These are phyloP conservation scores for Cutaneotrichosporon mucoides DNA, from an alignment of 1,284 basidiomycete species.

Conservation along the genomic window DNA sequence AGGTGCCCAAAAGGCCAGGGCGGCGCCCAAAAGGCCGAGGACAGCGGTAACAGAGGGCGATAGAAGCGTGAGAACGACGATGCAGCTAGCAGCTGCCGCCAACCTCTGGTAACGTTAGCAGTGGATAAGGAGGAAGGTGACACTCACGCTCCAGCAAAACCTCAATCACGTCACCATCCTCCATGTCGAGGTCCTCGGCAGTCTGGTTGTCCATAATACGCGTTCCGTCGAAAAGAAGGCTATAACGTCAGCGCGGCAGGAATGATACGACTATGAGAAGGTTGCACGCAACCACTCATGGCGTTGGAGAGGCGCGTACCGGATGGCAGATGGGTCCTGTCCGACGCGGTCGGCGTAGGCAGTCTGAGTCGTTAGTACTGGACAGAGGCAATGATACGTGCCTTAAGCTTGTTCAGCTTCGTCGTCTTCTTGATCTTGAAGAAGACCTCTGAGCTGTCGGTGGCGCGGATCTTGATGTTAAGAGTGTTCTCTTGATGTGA, in stretches of 20 bases:
- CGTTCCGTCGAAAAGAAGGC: slow-evolving; percentile 79
- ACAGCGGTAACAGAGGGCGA: background rate
- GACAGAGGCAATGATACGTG: slow-evolving; percentile 3
- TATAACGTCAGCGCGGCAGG: slow-evolving; percentile 40
- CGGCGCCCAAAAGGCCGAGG: background rate
- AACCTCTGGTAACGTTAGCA: slow-evolving; percentile 26
- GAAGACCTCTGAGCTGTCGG: slow-evolving; percentile 83
- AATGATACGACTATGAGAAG: too few relatives aligned
- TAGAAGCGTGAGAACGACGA: background rate
- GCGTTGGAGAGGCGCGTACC: slow-evolving; percentile 55
- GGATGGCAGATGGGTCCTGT: slow-evolving; percentile 77
- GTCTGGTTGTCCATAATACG: slow-evolving; percentile 82
- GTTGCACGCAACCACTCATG: background rate
- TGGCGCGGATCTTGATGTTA: slow-evolving; percentile 78
- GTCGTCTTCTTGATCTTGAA: slow-evolving; percentile 98
- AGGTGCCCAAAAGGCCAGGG: background rate
- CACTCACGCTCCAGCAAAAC: slow-evolving; percentile 86
- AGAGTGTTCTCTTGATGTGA: slow-evolving; percentile 58
- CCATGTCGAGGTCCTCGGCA: slow-evolving; percentile 75
- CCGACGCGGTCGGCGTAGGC: slow-evolving; percentile 93
- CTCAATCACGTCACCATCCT: slow-evolving; percentile 79
- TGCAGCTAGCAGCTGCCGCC: slow-evolving; percentile 19
- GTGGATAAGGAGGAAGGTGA: background rate
- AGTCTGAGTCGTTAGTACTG: slow-evolving; percentile 54
- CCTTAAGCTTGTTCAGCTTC: slow-evolving; percentile 78